Percentiles rank a stretch among this genome's conserved stretches.
phyloP scores from a whole-genome alignment of 2,329 filamentous ascomycete species.

The Chrysoporthe cubensis region DNA sequence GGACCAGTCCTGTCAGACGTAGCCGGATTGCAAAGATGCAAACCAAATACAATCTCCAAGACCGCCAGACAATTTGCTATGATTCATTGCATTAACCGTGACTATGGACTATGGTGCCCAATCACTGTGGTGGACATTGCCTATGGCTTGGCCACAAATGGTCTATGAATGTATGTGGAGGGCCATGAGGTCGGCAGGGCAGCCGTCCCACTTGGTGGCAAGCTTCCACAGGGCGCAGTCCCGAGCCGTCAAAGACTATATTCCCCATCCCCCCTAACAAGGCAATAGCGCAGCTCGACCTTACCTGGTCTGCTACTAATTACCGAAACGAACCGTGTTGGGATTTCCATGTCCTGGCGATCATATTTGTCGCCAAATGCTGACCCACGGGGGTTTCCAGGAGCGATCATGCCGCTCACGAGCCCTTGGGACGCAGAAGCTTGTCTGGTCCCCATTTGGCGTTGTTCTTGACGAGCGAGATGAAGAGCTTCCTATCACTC shows the following conservation, averaged over 20 bases:
- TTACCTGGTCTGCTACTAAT: background rate
- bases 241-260: background rate
- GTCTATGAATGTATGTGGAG: background rate
- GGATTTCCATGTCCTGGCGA: background rate
- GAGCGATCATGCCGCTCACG: background rate
- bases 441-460: conserved; percentile 60
- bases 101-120: background rate
- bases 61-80: background rate
- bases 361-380: background rate
- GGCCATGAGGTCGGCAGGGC: background rate
- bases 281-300: background rate
- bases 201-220: background rate
- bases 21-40: background rate
- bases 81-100: background rate
- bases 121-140: background rate
- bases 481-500: conserved; percentile 60
- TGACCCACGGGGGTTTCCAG: background rate
- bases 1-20: background rate
- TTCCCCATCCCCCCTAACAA: background rate
- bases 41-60: background rate
- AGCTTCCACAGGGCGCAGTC: background rate
- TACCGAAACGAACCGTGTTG: background rate
- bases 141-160: background rate
- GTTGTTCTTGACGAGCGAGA: conserved; percentile 61
- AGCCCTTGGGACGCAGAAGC: conserved; percentile 43